These are phyloP conservation scores for Cardamine chenopodiifolia DNA, from an alignment of 345 rosid species.

Conservation along the genomic window DNA sequence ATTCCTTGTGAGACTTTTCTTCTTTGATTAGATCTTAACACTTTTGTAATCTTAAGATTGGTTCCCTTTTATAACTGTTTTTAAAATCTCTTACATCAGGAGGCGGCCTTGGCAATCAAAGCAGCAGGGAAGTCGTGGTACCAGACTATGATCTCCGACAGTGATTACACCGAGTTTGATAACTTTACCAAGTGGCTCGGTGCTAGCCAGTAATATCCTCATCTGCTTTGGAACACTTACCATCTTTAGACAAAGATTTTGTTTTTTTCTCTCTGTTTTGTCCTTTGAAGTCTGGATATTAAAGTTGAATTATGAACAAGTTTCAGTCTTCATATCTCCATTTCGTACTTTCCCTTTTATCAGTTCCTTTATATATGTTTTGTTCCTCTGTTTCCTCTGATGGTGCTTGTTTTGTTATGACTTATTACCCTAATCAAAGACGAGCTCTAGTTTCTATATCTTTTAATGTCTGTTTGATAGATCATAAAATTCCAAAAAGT, in stretches of 20 bases:
- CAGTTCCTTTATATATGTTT: background rate
- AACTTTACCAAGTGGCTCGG: constrained; percentile 86
- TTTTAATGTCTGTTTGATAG: background rate
- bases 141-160: constrained; percentile 87
- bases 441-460: background rate
- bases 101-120: constrained; percentile 73
- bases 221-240: constrained; percentile 15
- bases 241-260: constrained; percentile 37
- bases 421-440: background rate
- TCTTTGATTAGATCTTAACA: background rate
- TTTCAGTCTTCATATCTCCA: constrained; percentile 3
- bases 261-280: constrained; percentile 6
- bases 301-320: constrained; percentile 30
- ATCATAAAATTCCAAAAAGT: background rate
- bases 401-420: background rate
- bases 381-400: background rate
- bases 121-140: constrained; percentile 96
- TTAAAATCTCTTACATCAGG: constrained; percentile 44
- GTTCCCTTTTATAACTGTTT: background rate
- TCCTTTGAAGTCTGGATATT: constrained; percentile 14
- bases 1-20: background rate
- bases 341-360: background rate
- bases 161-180: constrained; percentile 89
- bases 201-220: constrained; percentile 61
- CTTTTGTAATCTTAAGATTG: background rate